Evolutionary conservation across 352 stramenopile species (phyloP).

Genomic region (Elongisporangium prolatum): DNA sequence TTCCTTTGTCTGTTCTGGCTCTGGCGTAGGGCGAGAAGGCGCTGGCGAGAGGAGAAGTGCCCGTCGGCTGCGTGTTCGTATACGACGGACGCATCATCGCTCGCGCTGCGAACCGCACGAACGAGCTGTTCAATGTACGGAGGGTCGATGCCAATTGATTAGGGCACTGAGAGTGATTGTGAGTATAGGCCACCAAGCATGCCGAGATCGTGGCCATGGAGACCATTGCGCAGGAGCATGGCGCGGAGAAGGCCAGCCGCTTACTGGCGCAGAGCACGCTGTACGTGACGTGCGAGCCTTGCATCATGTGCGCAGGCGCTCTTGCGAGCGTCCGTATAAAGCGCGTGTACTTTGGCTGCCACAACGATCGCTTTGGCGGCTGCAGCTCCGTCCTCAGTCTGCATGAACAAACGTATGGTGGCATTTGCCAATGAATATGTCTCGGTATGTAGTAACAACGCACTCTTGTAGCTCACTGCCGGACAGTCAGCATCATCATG

Average conservation of each 20-base stretch:
- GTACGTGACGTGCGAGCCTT: conserved; percentile 92
- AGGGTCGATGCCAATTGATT: not conserved
- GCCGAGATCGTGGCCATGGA: conserved; percentile 91
- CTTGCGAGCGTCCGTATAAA: conserved; percentile 73
- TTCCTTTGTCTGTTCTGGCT: conserved; percentile 2
- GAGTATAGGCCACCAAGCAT: conserved; percentile 77
- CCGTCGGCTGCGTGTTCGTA: conserved; percentile 91
- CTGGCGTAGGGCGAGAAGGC: conserved; percentile 67
- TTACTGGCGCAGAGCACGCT: conserved; percentile 60
- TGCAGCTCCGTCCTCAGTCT: conserved; percentile 88
- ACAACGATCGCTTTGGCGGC: conserved; percentile 92
- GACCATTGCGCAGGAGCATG: conserved; percentile 46
- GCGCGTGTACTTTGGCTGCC: conserved; percentile 85
- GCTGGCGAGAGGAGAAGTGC: conserved; percentile 78
- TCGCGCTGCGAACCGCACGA: conserved; percentile 81
- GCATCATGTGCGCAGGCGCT: conserved; percentile 93
- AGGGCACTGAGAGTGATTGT: not conserved
- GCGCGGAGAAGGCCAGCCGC: conserved; percentile 22
- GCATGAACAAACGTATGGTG: conserved; percentile 49
- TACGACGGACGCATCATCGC: conserved; percentile 71
- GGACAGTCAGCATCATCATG: conserved; percentile 36
- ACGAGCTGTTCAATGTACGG: conserved; percentile 81
- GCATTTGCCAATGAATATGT: conserved; percentile 3
- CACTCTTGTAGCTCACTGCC: conserved; percentile 22
- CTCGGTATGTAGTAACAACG: conserved; percentile 1